Evolutionary conservation across 1,139 yeast genomes (phyloP), one percentile per base, ranked within the genome.

Genomic region (Yamadazyma dushanensis): DNA sequence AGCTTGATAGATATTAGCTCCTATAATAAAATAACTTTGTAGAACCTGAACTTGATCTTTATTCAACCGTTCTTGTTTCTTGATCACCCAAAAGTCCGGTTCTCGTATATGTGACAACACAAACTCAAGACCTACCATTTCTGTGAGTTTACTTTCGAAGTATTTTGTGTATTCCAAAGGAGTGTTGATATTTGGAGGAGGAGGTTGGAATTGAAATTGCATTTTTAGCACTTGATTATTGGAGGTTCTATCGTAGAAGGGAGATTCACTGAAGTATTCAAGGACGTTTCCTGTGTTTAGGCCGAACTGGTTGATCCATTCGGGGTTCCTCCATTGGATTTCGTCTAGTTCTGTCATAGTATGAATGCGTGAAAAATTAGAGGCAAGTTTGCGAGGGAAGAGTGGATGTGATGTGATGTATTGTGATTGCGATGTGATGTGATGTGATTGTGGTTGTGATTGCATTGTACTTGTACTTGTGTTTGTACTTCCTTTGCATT

Each of bases 251-350:
- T 92, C 97, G 57, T 85, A 92, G 61, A 92, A 94, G 2, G 99
- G 98, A 4, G 96, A 86, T 47, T 87, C 86, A 4, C 96, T 71
- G 56, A 94, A 89, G 61, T 92, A 92, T 45, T 92, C 98, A 14
- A 92, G 71, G 2, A 92, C 96, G 54, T 90, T 92, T 37, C 83
- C 95, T 0, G 95, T 84, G 35, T 89, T 75, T 17, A 92, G 74
- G 0, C 96, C 96, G 54, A 83, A 78, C 40, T 82, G 78, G 56
- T 88, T 96, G 46, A 92, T 88, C 90, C 96, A 92, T 59, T 92
- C 98, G 1, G 98, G 98, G 5, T 94, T 84, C 47, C 90, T 80
- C 98, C 98, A 92, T 59, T 90, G 97, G 34, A 92, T 73, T 55
- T 92, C 97, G 55, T 90, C 97, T 32, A 88, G 65, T 7, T 75